Conservation (phyloP, 1,284 basidiomycete genomes). For the Tilletia setariae region DNA sequence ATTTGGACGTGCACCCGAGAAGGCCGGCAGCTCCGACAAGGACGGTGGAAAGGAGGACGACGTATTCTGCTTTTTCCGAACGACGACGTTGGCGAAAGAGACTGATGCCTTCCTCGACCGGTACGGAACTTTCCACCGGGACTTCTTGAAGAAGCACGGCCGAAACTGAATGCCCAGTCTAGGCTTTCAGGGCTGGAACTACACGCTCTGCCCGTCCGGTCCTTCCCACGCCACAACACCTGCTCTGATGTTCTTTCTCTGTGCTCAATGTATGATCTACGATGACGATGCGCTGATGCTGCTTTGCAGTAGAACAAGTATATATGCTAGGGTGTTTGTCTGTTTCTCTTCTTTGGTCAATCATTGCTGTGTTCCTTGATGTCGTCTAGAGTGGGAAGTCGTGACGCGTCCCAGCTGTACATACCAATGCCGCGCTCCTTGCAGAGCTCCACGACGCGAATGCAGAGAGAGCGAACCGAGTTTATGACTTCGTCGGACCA, state of each 20-base stretch:
- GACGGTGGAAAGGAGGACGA: slow-evolving; percentile 28
- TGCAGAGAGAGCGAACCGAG: slow-evolving; percentile 9
- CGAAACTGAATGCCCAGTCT: no score
- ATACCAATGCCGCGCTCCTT: slow-evolving; percentile 1
- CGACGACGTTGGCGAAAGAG: slow-evolving; percentile 50
- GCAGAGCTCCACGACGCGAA: slow-evolving; percentile 15
- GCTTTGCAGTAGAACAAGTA: no score
- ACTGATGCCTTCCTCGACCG: slow-evolving; percentile 50
- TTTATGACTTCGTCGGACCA: slow-evolving; percentile 24
- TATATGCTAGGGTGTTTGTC: background rate
- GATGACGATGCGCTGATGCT: no score
- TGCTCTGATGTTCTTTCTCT: no score
- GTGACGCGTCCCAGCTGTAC: slow-evolving; percentile 11
- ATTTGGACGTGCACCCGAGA: slow-evolving; percentile 40
- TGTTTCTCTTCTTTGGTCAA: background rate
- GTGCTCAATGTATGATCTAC: no score
- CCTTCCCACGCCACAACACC: no score
- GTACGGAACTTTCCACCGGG: slow-evolving; percentile 45
- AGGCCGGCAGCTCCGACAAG: background rate
- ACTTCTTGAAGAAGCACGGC: slow-evolving; percentile 36
- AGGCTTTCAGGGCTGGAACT: no score
- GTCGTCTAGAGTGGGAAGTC: background rate
- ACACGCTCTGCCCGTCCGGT: no score
- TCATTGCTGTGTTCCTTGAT: slow-evolving; percentile 7
- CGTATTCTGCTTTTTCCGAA: slow-evolving; percentile 42